These are phyloP conservation scores for Microstroma glucosiphilum DNA, from an alignment of 1,284 basidiomycete genomes.

Conservation along the genomic window DNA sequence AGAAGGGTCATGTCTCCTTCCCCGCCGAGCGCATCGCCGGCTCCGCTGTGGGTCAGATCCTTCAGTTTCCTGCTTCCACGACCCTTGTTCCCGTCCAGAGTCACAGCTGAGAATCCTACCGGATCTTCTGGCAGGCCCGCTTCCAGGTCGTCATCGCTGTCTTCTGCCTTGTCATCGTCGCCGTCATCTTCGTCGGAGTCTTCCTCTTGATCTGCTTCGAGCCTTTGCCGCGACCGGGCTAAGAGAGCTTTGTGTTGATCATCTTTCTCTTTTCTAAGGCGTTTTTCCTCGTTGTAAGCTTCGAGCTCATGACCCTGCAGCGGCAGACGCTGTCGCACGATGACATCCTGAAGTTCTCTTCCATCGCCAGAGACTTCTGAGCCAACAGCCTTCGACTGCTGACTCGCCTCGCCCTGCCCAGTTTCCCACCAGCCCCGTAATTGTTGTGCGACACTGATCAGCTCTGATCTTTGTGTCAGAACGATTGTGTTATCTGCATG, in stretches of 20 bases:
- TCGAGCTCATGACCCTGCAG: constrained; percentile 65
- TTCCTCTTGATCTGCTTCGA: constrained; percentile 66
- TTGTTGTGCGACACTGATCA: constrained; percentile 69
- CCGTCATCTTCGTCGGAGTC: constrained; percentile 23
- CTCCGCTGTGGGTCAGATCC: constrained; percentile 50
- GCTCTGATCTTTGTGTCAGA: constrained; percentile 58
- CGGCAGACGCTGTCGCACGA: constrained; percentile 74
- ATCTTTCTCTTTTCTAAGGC: constrained; percentile 73
- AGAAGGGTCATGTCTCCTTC: constrained; percentile 45
- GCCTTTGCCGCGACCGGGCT: constrained; percentile 74
- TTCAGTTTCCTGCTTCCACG: constrained; percentile 18
- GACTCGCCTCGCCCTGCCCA: constrained; percentile 62
- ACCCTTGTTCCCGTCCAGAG: constrained; percentile 11
- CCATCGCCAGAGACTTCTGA: constrained; percentile 64
- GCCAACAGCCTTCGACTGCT: constrained; percentile 67
- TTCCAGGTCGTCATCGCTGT: constrained; percentile 53
- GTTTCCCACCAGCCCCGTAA: constrained; percentile 82
- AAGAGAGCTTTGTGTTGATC: constrained; percentile 78
- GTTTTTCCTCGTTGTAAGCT: constrained; percentile 69
- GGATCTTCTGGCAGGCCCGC: constrained; percentile 4
- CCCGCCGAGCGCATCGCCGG: constrained; percentile 58
- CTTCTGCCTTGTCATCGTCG: constrained; percentile 60
- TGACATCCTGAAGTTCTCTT: constrained; percentile 70
- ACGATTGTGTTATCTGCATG: constrained; percentile 31
- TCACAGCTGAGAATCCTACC: not conserved